Evolutionary conservation across 2,329 filamentous ascomycete genomes (phyloP).

Genomic region (Botryosphaeria dothidea): DNA sequence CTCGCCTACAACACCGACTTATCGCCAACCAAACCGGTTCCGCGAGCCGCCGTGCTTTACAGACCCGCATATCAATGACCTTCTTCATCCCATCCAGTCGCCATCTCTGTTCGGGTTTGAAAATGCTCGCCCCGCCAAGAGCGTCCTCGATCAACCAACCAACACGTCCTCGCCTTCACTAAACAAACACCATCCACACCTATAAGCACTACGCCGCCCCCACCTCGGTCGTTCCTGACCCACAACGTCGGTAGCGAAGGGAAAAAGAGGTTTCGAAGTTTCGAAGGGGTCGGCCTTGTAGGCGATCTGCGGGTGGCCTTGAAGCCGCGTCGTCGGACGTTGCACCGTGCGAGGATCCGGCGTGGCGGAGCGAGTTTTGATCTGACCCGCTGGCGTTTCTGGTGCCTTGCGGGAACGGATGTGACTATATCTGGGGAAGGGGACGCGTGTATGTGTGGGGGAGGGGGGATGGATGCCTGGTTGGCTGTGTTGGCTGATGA

Average conservation of each 20-base stretch:
- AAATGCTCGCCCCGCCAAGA: too few relatives aligned
- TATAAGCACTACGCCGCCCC: neutral
- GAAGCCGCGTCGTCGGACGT: neutral
- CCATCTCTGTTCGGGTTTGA: too few relatives aligned
- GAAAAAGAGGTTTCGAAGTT: neutral
- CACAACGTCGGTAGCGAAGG: neutral
- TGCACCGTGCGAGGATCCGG: neutral
- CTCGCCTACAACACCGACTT: too few relatives aligned
- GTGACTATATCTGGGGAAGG: neutral
- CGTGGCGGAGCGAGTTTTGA: neutral
- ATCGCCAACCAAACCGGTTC: too few relatives aligned
- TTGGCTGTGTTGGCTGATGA: too few relatives aligned
- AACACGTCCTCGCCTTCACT: neutral
- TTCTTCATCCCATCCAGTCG: too few relatives aligned
- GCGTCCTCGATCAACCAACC: too few relatives aligned
- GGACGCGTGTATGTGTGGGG: too few relatives aligned
- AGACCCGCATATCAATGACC: too few relatives aligned
- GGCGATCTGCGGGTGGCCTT: neutral
- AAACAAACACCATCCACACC: neutral
- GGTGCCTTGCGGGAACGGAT: neutral
- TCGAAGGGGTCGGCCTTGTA: neutral
- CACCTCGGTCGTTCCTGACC: neutral
- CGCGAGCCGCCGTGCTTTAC: too few relatives aligned
- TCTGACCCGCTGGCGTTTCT: too few relatives aligned
- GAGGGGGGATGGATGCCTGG: too few relatives aligned